Evolutionary conservation across 257 asterid genomes (phyloP).

Genomic region (Thymus quinquecostatus): DNA sequence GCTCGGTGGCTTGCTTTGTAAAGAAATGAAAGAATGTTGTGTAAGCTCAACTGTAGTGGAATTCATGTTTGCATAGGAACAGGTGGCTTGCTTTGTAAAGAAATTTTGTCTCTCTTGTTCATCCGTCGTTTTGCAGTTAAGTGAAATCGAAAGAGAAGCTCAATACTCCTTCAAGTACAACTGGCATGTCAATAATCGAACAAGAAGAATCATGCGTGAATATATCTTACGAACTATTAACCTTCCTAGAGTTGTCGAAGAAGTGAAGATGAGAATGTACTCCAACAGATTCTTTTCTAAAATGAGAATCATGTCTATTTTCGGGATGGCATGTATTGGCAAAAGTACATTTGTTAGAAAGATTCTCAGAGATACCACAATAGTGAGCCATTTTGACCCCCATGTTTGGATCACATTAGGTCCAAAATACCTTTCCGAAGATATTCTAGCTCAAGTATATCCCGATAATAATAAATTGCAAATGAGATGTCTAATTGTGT

Average conservation of each 20-base stretch:
- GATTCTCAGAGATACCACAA: not conserved
- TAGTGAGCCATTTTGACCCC: not conserved
- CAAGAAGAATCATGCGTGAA: no score
- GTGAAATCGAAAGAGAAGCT: no score
- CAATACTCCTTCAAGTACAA: no score
- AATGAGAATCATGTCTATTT: not conserved
- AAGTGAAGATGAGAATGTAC: not conserved
- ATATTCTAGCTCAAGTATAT: not conserved
- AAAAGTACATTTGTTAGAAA: not conserved
- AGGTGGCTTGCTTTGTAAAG: no score
- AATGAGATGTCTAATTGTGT: not conserved
- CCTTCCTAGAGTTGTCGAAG: no score
- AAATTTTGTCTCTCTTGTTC: no score
- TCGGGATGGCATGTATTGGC: not conserved
- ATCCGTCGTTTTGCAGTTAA: no score
- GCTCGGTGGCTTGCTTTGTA: no score
- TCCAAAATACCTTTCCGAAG: not conserved
- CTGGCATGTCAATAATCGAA: no score
- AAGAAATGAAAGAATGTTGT: no score
- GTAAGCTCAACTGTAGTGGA: constrained; percentile 83
- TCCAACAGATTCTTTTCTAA: not conserved
- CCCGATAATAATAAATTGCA: not conserved
- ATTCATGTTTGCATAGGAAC: constrained; percentile 29
- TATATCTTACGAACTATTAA: no score
- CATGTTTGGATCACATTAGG: not conserved